Conservation (phyloP, 2,329 filamentous ascomycete genomes). For the Cladosporium austrohemisphaericum region DNA sequence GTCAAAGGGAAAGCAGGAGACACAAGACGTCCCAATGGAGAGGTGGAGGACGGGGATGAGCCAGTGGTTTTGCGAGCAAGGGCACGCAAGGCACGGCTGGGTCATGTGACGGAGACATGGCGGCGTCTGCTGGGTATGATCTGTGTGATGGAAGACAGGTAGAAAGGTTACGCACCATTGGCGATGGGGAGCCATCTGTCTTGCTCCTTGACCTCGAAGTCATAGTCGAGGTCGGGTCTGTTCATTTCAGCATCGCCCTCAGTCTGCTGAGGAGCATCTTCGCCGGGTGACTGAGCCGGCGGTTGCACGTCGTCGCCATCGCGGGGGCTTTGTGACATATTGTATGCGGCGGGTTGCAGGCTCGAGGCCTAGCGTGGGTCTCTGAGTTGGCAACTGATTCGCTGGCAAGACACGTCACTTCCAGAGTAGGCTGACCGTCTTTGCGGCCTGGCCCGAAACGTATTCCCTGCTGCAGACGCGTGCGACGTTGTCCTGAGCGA, state of each 20-base stretch:
- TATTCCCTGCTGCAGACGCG: constrained; percentile 13
- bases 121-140: constrained; percentile 8
- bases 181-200: constrained; percentile 99
- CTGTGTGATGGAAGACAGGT: constrained; percentile 13
- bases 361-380: constrained; percentile 18
- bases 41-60: constrained; percentile 1
- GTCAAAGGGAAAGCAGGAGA: constrained; percentile 27
- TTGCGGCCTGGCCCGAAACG: constrained; percentile 16
- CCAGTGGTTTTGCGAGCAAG: constrained; percentile 15
- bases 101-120: constrained; percentile 15
- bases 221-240: constrained; percentile 52
- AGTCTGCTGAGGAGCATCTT: constrained; percentile 69
- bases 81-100: constrained; percentile 26
- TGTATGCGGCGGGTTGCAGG: constrained; percentile 52
- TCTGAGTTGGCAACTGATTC: constrained; percentile 25
- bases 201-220: constrained; percentile 99
- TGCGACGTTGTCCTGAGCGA: constrained; percentile 9
- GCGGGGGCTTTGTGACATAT: constrained; percentile 89
- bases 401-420: constrained; percentile 31
- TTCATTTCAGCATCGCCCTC: constrained; percentile 25
- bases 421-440: constrained; percentile 16
- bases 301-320: constrained; percentile 79
- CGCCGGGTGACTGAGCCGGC: constrained; percentile 68
- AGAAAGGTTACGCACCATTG: constrained; percentile 76
- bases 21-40: constrained; percentile 24